Evolutionary conservation across 1,284 basidiomycete species (phyloP), one percentile per base, ranked within the genome.

Genomic region (Xerocomus amazonicus): DNA sequence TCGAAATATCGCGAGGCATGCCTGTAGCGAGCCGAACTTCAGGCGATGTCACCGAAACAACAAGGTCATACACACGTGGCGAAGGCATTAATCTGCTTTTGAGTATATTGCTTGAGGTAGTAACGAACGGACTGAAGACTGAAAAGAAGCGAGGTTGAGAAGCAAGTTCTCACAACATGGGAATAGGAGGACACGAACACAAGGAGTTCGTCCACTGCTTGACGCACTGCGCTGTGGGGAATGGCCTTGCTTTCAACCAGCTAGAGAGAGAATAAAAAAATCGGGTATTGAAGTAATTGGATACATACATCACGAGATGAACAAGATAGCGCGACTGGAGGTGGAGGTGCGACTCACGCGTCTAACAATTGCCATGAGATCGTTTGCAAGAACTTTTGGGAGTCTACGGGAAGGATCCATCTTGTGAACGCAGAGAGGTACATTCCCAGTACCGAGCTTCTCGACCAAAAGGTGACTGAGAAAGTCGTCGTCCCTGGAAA

Each of bases 1-100:
- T 90, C 86, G 60, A 91, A 83, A 69, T 92, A 93, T 38, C 90
- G 87, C 43, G 85, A 89, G 41, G 87, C 87, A 67, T 93, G 91
- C 47, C 87, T 90, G 63, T 52, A 56, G 58, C 59, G 59, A 60
- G 59, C 55, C 56, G 56, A 62, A 56, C 50, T 43, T 62, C 47
- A 68, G 53, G 47, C 48, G 59, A 55, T 50, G 53, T 58, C 55
- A 58, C 53, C 52, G 52, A 56, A 57, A 55, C 37, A 54, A 54
- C 45, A 56, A 58, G 59, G 75, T 74, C 66, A 23, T 46, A 73
- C 80, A 60, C 78, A 90, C 88, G 88, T 91, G 71, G 89, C 83
- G 68, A 91, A 91, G 48, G 88, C 87, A 73, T 90, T 90, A 64
- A 89, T 81, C 72, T 91, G 87, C 59, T 84, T 82, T 73, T 88